Conservation (phyloP, 1,139 yeast species). For the Pichia sp. region DNA sequence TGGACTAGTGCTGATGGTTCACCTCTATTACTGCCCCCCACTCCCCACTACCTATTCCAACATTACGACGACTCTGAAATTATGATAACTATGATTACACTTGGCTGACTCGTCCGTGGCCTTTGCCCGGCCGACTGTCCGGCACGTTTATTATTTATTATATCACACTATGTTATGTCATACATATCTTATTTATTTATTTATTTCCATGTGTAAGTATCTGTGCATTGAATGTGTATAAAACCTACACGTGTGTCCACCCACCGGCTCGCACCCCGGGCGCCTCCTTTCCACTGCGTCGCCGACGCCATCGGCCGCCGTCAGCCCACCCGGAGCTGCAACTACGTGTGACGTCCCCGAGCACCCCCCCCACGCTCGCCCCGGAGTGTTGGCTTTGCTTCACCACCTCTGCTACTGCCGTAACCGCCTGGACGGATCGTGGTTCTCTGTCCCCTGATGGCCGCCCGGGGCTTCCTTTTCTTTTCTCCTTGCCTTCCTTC, state of each 20-base stretch:
- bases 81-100: not conserved
- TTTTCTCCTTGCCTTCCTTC: not conserved
- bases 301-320: not conserved
- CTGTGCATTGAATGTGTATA: not conserved
- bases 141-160: not conserved
- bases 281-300: not conserved
- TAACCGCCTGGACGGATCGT: too few species aligned
- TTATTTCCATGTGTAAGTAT: not conserved
- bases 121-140: not conserved
- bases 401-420: too few species aligned
- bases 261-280: not conserved
- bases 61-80: not conserved
- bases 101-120: not conserved
- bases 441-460: too few species aligned
- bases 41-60: not conserved
- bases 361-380: not conserved
- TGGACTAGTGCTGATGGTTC: conserved; percentile 52
- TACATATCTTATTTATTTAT: not conserved
- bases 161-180: not conserved
- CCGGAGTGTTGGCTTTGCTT: not conserved
- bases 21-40: not conserved
- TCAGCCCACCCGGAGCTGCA: conserved; percentile 16
- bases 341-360: conserved; percentile 1
- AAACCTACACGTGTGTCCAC: not conserved
- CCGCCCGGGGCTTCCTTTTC: not conserved